Conservation (phyloP, 352 stramenopile species). For the Phytophthora cajani region DNA sequence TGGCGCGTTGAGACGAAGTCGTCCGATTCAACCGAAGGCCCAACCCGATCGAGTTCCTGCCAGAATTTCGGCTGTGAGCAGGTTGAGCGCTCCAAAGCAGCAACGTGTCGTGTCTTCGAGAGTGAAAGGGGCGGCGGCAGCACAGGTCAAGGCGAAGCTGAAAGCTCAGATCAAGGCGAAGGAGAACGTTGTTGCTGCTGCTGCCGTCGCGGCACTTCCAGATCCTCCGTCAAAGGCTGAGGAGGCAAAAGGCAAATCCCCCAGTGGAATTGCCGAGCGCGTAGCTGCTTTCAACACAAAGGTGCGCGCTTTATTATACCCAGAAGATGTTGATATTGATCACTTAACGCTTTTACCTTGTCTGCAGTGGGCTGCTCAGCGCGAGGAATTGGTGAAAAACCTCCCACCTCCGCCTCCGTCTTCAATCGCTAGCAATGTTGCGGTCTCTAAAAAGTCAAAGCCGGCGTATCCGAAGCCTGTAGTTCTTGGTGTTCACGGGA, state of each 20-base stretch:
- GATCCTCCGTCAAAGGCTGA: slow-evolving; percentile 23
- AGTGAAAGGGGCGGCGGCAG: slow-evolving; percentile 6
- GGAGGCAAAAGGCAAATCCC: neutral
- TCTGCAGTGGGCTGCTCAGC: slow-evolving; percentile 52
- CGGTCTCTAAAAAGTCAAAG: slow-evolving; percentile 15
- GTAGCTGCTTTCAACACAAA: slow-evolving; percentile 69
- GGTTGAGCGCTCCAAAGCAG: slow-evolving; percentile 16
- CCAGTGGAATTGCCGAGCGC: slow-evolving; percentile 34
- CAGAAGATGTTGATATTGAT: slow-evolving; percentile 1
- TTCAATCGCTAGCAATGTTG: slow-evolving; percentile 17
- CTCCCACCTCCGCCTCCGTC: slow-evolving; percentile 25
- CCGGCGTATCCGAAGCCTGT: slow-evolving; percentile 29
- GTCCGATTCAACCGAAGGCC: slow-evolving; percentile 15
- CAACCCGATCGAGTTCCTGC: slow-evolving; percentile 18
- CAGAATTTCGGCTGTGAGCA: slow-evolving; percentile 15
- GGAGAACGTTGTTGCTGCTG: slow-evolving; percentile 13
- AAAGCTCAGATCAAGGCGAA: slow-evolving; percentile 25
- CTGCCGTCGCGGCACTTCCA: slow-evolving; percentile 31
- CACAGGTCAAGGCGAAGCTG: slow-evolving; percentile 23
- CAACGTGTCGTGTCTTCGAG: slow-evolving; percentile 4
- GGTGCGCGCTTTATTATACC: slow-evolving; percentile 18
- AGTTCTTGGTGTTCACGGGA: slow-evolving; percentile 11
- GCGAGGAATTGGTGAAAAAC: slow-evolving; percentile 43
- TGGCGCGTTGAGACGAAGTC: slow-evolving; percentile 15
- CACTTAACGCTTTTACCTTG: neutral